phyloP scores from a whole-genome alignment of 31 red algal genomes.

The Pterothamnion heteromorphum region DNA sequence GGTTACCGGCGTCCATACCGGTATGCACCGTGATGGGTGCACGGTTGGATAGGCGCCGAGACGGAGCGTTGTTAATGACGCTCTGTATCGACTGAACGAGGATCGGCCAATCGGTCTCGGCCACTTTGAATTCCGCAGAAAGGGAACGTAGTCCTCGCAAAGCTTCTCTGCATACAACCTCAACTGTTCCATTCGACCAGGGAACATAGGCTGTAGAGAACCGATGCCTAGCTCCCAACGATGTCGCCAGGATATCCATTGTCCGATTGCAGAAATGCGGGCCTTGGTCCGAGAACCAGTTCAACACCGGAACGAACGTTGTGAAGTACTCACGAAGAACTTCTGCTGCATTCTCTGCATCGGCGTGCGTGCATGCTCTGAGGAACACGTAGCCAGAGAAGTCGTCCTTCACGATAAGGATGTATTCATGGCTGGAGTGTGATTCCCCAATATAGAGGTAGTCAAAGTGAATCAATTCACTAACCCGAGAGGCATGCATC shows the following conservation, averaged over 20 bases:
- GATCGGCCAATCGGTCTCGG: conserved; percentile 25
- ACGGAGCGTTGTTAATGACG: conserved; percentile 36
- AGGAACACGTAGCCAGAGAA: conserved; percentile 33
- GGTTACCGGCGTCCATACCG: conserved; percentile 11
- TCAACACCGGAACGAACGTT: conserved; percentile 13
- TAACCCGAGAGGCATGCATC: conserved; percentile 10
- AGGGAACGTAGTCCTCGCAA: background rate
- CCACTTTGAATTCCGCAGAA: background rate
- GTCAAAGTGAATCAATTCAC: conserved; percentile 43
- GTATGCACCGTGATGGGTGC: conserved; percentile 26
- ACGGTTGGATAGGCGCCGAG: background rate
- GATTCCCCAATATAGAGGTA: conserved; percentile 45
- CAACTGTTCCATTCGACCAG: conserved; percentile 46
- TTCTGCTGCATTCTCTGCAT: background rate
- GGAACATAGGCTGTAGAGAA: conserved; percentile 51
- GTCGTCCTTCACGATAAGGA: conserved; percentile 19
- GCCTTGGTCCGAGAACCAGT: conserved; percentile 48
- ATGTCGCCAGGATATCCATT: conserved; percentile 25
- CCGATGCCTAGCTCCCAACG: background rate
- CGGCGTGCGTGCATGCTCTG: background rate
- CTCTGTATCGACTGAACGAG: conserved; percentile 10
- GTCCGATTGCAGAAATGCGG: conserved; percentile 27
- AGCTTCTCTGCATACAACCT: conserved; percentile 24
- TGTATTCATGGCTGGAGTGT: background rate
- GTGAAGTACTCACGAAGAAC: conserved; percentile 34